phyloP scores from a whole-genome alignment of 768 basidiomycete species.

The Suillus luteus region DNA sequence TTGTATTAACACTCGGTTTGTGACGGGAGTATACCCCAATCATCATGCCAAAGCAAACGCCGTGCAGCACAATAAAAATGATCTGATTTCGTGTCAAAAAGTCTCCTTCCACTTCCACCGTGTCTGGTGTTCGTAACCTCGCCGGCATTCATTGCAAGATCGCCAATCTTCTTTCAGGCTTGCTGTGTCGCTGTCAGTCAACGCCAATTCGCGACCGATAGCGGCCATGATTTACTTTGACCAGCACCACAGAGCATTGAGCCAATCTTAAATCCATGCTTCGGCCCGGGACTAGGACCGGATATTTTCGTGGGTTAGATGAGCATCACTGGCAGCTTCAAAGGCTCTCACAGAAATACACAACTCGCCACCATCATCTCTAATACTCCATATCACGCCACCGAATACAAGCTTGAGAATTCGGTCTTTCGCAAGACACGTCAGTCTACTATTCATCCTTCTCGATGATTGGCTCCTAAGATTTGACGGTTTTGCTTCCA shows the following conservation, averaged over 20 bases:
- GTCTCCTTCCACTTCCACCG: constrained; percentile 24
- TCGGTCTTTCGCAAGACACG: constrained; percentile 8
- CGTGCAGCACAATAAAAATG: constrained; percentile 25
- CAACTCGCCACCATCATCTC: constrained; percentile 1
- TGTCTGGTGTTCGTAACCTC: constrained; percentile 38
- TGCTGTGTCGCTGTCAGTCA: too few species aligned
- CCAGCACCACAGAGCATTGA: too few species aligned
- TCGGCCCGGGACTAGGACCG: constrained; percentile 7
- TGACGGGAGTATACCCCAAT: constrained; percentile 13
- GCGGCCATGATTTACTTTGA: constrained; percentile 36
- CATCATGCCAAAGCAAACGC: not conserved
- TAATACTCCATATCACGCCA: constrained; percentile 18
- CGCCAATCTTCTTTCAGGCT: too few species aligned
- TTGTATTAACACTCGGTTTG: constrained; percentile 11
- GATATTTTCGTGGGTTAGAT: constrained; percentile 22
- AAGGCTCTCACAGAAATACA: constrained; percentile 20
- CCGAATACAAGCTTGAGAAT: constrained; percentile 15
- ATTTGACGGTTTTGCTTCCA: constrained; percentile 1
- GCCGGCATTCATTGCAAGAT: constrained; percentile 11
- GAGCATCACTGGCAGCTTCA: constrained; percentile 17
- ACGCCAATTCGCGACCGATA: constrained; percentile 8
- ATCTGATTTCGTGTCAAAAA: constrained; percentile 38
- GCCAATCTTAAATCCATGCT: not conserved
- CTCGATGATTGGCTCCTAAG: constrained; percentile 17
- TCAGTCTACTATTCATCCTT: constrained; percentile 17